phyloP scores from a whole-genome alignment of 2,329 filamentous ascomycete genomes.

The Diplocarpon rosae region DNA sequence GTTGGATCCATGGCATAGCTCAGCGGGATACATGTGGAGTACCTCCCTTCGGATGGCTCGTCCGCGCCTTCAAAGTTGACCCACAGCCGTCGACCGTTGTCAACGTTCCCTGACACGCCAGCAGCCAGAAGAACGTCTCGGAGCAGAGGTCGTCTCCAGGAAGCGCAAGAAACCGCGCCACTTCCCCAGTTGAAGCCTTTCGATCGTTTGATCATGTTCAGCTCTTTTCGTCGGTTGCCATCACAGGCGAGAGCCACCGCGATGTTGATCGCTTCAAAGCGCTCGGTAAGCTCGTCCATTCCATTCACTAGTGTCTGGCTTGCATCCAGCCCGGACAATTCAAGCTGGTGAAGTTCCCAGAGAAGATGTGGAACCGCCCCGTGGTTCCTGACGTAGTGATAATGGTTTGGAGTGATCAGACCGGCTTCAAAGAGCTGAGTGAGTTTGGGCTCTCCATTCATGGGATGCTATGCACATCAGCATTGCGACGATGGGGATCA shows the following conservation, averaged over 20 bases:
- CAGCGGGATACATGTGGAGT: conserved; percentile 6
- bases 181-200: conserved; percentile 38
- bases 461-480: conserved; percentile 29
- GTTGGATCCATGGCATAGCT: conserved; percentile 28
- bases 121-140: conserved; percentile 34
- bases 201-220: conserved; percentile 35
- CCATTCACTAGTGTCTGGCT: conserved; percentile 20
- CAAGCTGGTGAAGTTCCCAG: conserved; percentile 3
- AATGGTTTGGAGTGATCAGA: conserved; percentile 33
- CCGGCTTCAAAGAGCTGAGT: conserved; percentile 27
- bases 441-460: conserved; percentile 39
- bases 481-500: too few relatives aligned
- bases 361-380: conserved; percentile 35
- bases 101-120: conserved; percentile 25
- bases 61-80: conserved; percentile 9
- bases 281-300: conserved; percentile 33
- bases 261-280: conserved; percentile 37
- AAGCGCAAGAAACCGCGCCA: conserved; percentile 37
- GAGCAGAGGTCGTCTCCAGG: conserved; percentile 38
- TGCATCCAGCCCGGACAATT: not conserved
- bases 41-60: conserved; percentile 2
- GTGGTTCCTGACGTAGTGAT: conserved; percentile 44
- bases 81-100: not conserved
- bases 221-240: conserved; percentile 39
- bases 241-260: conserved; percentile 38